A percentile compares a stretch with the other conserved stretches of the same genome.
Conservation (phyloP, 2,329 filamentous ascomycete species). For the Mollisiaceae sp. region DNA sequence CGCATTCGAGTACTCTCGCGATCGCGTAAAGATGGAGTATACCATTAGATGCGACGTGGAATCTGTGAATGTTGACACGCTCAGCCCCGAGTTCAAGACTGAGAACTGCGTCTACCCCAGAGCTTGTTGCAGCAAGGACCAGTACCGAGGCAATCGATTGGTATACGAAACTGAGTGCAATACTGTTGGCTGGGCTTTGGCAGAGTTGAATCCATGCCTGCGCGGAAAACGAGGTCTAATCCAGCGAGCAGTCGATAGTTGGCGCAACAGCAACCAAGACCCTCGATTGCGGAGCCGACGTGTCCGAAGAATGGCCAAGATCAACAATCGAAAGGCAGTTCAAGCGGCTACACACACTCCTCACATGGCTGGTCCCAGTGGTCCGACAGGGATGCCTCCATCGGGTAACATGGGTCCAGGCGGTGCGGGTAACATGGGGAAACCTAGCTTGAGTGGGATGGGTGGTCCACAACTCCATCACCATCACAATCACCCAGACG, state of each 20-base stretch:
- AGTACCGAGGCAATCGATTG: conserved; percentile 93
- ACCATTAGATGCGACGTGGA: conserved; percentile 98
- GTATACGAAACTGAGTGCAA: conserved; percentile 99
- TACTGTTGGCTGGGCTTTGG: conserved; percentile 98
- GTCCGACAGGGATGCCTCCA: conserved; percentile 67
- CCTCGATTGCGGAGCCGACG: conserved; percentile 86
- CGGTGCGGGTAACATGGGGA: conserved; percentile 62
- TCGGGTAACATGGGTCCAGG: conserved; percentile 65
- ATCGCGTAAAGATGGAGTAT: conserved; percentile 99
- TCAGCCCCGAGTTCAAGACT: conserved; percentile 89
- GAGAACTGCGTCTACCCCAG: conserved; percentile 98
- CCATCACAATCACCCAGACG: conserved; percentile 75
- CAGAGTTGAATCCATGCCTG: conserved; percentile 87
- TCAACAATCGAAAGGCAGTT: conserved; percentile 82
- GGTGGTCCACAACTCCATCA: conserved; percentile 68
- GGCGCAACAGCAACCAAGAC: conserved; percentile 99
- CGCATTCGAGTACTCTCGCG: conserved; percentile 95
- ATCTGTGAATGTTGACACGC: conserved; percentile 87
- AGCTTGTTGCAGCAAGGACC: conserved; percentile 92
- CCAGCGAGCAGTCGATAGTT: conserved; percentile 96
- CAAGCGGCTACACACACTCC: conserved; percentile 61
- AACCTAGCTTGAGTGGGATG: conserved; percentile 71
- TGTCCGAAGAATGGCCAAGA: conserved; percentile 94
- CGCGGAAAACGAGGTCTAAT: conserved; percentile 95
- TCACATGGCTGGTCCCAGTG: conserved; percentile 69